A percentile compares a stretch with the other conserved stretches of the same genome.
phyloP scores from a whole-genome alignment of 1,284 basidiomycete genomes.

The Leccinum fallax region DNA sequence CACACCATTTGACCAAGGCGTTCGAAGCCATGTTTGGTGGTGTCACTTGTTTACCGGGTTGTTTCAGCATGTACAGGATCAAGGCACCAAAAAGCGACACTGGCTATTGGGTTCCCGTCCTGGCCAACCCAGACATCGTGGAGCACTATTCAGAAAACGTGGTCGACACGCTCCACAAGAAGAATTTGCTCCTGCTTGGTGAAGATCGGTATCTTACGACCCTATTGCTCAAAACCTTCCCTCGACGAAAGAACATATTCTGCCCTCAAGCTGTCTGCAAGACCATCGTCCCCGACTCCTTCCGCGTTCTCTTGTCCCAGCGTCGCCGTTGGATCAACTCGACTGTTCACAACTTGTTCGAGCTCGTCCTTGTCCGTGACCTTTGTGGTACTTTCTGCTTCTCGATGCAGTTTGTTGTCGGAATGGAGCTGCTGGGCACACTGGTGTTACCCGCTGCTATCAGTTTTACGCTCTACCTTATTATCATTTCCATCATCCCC shows the following conservation, averaged over 20 bases:
- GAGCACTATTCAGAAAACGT: constrained; percentile 98
- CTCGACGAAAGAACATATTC: constrained; percentile 98
- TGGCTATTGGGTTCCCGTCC: constrained; percentile 97
- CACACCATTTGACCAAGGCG: constrained; percentile 97
- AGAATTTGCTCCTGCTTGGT: constrained; percentile 95
- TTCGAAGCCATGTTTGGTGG: constrained; percentile 99
- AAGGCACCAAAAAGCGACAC: constrained; percentile 93
- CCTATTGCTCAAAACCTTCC: constrained; percentile 97
- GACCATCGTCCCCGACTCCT: constrained; percentile 96
- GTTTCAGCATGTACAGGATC: constrained; percentile 99
- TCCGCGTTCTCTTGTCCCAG: constrained; percentile 91
- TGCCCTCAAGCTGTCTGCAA: constrained; percentile 98
- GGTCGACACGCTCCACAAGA: constrained; percentile 98
- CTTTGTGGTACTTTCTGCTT: constrained; percentile 96
- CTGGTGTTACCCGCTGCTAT: constrained; percentile 97
- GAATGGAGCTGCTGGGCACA: constrained; percentile 97
- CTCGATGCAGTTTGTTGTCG: constrained; percentile 97
- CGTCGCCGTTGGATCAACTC: constrained; percentile 99
- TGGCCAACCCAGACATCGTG: constrained; percentile 96
- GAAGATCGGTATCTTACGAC: constrained; percentile 99
- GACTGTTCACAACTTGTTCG: constrained; percentile 96
- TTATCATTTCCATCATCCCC: constrained; percentile 85
- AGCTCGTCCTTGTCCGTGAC: constrained; percentile 92
- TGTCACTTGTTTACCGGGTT: constrained; percentile 98
- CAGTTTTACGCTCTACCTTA: constrained; percentile 91